Base-by-base conservation (phyloP, 176 grass and related monocot genomes). In the Raddia guianensis region DNA sequence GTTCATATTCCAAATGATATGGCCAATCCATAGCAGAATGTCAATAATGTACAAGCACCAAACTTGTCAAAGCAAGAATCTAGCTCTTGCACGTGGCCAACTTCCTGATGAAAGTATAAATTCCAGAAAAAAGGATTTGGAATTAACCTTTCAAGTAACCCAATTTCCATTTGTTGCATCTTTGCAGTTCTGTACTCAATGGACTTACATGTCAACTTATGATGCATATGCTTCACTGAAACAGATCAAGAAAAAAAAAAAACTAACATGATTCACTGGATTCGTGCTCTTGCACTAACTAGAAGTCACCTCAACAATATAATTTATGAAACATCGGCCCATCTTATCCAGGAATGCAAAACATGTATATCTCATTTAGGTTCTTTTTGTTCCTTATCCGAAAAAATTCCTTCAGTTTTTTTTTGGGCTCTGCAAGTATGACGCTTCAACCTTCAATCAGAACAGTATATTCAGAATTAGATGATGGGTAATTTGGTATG, bases 21-120 rank as follows among this genome's bases (percentile, higher is more conserved):
- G 42, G 49, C 16, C 60, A 42, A 50, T 60, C 21, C 52, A 49
- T 32, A 51, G 63, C 45, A 80, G 43, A 80, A 81, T 80, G 64
- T 61, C 65, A 77, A 68, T 57, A 47, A 64, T 35, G 44, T 35
- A 21, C n/a, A 11, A 2, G 12, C 13, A 44, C 49, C 59, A 19
- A 61, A 13, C 27, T 66, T 51, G 77, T 76, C 64, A 63, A 82
- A 81, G 20, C 44, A 75, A 51, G 71, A 55, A 76, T 82, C 45
- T 49, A 45, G 1, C 8, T 8, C 33, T 53, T 43, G 54, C 54
- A 76, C 47, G 63, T 76, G 78, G 34, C 34, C 65, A 76, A 53
- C 34, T 63, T 47, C 32, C 56, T 71, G 11, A 32, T 70, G 65
- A 66, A 76, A 53, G 72, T 82, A 87, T 76, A 55, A 6, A 55